Base-by-base conservation (phyloP, 1,139 yeast species). In the Kodamaea arcana region DNA sequence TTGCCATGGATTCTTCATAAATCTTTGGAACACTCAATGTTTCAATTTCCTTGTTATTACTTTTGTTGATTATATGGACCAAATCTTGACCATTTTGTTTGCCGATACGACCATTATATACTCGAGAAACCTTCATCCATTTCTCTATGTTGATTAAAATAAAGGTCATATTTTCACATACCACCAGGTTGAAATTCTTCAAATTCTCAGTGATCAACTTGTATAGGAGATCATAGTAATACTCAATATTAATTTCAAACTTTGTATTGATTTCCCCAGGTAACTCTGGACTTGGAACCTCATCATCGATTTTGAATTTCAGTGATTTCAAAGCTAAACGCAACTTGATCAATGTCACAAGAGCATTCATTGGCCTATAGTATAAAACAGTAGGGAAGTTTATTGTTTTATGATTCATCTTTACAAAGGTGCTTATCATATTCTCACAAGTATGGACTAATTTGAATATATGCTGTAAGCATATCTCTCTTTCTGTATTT, bases 341-440 rank as follows among this genome's bases (percentile, higher is more conserved):
- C 4, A 73, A 60, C 37, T 76, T 56, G 16, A 73, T 62, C 40
- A 73, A 50, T 6, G 73, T 60, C 15, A 75, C 72, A 25, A 77
- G 52, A 0, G 80, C 75, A 48, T 73, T 75, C 65, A 77, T 57
- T 3, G 81, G 79, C 28, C 81, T 53, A 45, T 74, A 76, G 49
- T 72, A 72, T 47, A 75, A 65, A 42, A 72, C 73, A 1, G 80
- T 72, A 1, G 82, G 82, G 37, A 69, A 69, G 35, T 62, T 53
- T 6, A 60, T 46, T 1, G 72, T 64, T 34, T 59, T 56, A 7
- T 58, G 40, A 35, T 71, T 63, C 24, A 73, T 39, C 16, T 52
- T 52, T 13, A 70, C 58, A 50, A 75, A 75, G 6, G 71, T 60
- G 30, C 65, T 67, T 26, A 76, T 57, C 25, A 72, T 56, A 38